phyloP scores from a whole-genome alignment of 768 basidiomycete species.

The Hygrophoropsis aurantiaca region DNA sequence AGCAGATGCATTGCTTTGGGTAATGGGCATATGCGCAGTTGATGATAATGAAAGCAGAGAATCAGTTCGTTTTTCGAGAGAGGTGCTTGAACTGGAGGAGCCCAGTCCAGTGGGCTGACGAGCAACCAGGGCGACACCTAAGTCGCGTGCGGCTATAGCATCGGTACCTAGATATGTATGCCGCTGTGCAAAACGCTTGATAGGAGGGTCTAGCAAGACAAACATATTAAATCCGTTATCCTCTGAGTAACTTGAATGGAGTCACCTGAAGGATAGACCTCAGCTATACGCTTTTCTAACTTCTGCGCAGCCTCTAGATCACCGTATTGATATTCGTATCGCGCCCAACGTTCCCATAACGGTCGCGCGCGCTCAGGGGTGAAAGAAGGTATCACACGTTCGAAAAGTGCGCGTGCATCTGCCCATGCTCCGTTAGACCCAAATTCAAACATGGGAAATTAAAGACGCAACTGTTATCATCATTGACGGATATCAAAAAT shows the following conservation, averaged over 20 bases:
- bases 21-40: slow-evolving; percentile 22
- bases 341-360: slow-evolving; percentile 95
- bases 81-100: slow-evolving; percentile 13
- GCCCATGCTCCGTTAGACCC: slow-evolving; percentile 9
- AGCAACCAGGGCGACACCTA: slow-evolving; percentile 68
- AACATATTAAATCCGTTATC: not conserved
- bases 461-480: slow-evolving; percentile 79
- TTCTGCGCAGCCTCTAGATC: slow-evolving; percentile 86
- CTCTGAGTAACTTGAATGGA: slow-evolving; percentile 2
- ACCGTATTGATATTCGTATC: slow-evolving; percentile 95
- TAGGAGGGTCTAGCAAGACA: slow-evolving; percentile 68
- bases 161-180: slow-evolving; percentile 75
- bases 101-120: slow-evolving; percentile 22
- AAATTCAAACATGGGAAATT: slow-evolving; percentile 1
- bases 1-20: slow-evolving; percentile 16
- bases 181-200: slow-evolving; percentile 88
- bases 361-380: slow-evolving; percentile 75
- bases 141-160: slow-evolving; percentile 84
- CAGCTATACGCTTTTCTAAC: slow-evolving; percentile 85
- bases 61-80: slow-evolving; percentile 35
- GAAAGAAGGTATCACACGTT: slow-evolving; percentile 80
- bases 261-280: slow-evolving; percentile 83
- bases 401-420: slow-evolving; percentile 97
- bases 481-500: slow-evolving; percentile 92
- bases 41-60: slow-evolving; percentile 33